Evolutionary conservation across 2,329 filamentous ascomycete genomes (phyloP).

Genomic region (Mycosphaerella arachidis): DNA sequence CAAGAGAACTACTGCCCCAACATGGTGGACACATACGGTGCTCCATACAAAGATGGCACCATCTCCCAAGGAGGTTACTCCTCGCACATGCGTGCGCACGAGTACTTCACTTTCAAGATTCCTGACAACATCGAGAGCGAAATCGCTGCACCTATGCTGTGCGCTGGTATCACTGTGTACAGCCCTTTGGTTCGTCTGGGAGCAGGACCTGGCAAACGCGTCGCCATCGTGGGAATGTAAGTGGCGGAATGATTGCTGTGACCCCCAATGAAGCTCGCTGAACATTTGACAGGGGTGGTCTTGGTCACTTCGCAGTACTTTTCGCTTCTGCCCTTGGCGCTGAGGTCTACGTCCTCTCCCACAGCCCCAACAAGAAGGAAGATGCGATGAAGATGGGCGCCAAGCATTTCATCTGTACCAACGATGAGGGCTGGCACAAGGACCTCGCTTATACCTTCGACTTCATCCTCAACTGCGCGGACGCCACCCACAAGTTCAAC

Average conservation of each 20-base stretch:
- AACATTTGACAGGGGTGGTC: slow-evolving; percentile 37
- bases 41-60: slow-evolving; percentile 53
- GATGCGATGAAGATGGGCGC: slow-evolving; percentile 57
- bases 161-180: slow-evolving; percentile 77
- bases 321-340: slow-evolving; percentile 53
- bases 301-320: slow-evolving; percentile 49
- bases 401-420: slow-evolving; percentile 56
- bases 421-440: slow-evolving; percentile 56
- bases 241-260: slow-evolving; percentile 17
- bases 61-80: slow-evolving; percentile 64
- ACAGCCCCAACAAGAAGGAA: slow-evolving; percentile 56
- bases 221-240: slow-evolving; percentile 65
- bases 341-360: slow-evolving; percentile 59
- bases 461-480: slow-evolving; percentile 71
- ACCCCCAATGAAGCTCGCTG: slow-evolving; percentile 3
- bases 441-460: slow-evolving; percentile 60
- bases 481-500: slow-evolving; percentile 64
- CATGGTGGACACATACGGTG: slow-evolving; percentile 48
- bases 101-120: slow-evolving; percentile 72
- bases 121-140: slow-evolving; percentile 61
- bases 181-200: slow-evolving; percentile 73
- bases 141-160: slow-evolving; percentile 69
- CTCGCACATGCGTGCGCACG: slow-evolving; percentile 66
- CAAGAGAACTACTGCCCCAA: slow-evolving; percentile 53
- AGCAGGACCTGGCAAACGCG: slow-evolving; percentile 71